phyloP scores from a whole-genome alignment of 768 basidiomycete species.

The Clitopilus hobsonii region DNA sequence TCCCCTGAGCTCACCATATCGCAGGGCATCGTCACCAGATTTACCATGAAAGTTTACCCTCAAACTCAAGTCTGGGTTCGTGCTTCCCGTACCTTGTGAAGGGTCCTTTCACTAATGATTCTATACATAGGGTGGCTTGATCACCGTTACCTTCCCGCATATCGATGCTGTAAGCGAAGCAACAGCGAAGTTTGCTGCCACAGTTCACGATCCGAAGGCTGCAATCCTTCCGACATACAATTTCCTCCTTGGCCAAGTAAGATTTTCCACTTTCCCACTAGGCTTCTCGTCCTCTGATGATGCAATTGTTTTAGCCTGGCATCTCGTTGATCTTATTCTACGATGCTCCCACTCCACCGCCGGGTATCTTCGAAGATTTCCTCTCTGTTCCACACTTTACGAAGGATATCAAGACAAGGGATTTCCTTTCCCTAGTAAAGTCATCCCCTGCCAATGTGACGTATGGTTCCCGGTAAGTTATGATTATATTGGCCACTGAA shows the following conservation, averaged over 20 bases:
- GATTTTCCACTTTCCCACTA: slow-evolving; percentile 12
- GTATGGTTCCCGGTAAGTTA: slow-evolving; percentile 17
- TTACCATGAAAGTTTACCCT: slow-evolving; percentile 49
- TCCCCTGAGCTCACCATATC: neutral
- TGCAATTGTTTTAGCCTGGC: slow-evolving; percentile 12
- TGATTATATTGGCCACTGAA: slow-evolving; percentile 16
- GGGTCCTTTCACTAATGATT: too few relatives aligned
- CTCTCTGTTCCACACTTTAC: slow-evolving; percentile 36
- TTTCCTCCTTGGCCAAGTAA: slow-evolving; percentile 35
- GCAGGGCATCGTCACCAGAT: slow-evolving; percentile 55
- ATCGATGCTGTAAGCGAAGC: slow-evolving; percentile 27
- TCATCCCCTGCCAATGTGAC: slow-evolving; percentile 31
- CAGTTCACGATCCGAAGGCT: slow-evolving; percentile 48
- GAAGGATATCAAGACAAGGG: slow-evolving; percentile 33
- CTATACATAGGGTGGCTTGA: slow-evolving; percentile 46
- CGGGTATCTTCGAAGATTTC: slow-evolving; percentile 49
- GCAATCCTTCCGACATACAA: slow-evolving; percentile 42
- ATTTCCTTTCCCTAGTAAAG: slow-evolving; percentile 33
- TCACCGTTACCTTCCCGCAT: slow-evolving; percentile 22
- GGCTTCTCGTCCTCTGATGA: neutral
- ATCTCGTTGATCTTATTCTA: slow-evolving; percentile 43
- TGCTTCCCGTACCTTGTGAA: neutral
- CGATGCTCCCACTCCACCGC: slow-evolving; percentile 45
- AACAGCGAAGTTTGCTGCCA: slow-evolving; percentile 32
- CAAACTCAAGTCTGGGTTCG: slow-evolving; percentile 59